Percentiles rank a stretch among this genome's conserved stretches.
These are phyloP conservation scores for Russula sp. DNA, from an alignment of 768 basidiomycete genomes.

Conservation along the genomic window DNA sequence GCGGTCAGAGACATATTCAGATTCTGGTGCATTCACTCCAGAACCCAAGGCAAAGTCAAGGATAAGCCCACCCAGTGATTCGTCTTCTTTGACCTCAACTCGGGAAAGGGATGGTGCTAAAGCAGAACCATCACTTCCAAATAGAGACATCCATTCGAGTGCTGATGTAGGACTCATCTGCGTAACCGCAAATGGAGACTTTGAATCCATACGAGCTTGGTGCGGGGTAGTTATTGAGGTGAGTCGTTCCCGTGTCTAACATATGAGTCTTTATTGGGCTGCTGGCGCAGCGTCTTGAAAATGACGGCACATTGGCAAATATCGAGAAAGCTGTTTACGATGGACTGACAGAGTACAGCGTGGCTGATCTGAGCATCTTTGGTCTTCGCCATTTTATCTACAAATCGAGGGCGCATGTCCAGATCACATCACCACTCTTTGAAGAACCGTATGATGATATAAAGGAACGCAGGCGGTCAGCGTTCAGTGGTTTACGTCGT, in stretches of 20 bases:
- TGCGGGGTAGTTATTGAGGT: conserved; percentile 61
- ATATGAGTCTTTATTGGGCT: neutral
- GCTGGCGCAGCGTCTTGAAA: conserved; percentile 49
- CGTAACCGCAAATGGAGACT: conserved; percentile 75
- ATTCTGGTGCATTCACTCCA: neutral
- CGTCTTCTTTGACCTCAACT: neutral
- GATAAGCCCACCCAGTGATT: neutral
- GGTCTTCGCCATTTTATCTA: conserved; percentile 93
- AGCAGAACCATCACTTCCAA: neutral
- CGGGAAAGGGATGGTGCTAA: neutral
- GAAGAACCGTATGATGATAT: conserved; percentile 74
- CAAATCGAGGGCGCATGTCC: conserved; percentile 84
- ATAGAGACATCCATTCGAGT: neutral
- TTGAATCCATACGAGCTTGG: conserved; percentile 76
- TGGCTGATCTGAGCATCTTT: conserved; percentile 75
- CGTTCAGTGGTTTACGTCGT: neutral
- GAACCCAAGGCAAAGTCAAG: conserved; percentile 10
- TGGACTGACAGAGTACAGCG: conserved; percentile 54
- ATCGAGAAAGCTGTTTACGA: conserved; percentile 42
- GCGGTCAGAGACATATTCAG: conserved; percentile 24
- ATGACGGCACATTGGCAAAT: conserved; percentile 48
- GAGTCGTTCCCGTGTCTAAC: conserved; percentile 14
- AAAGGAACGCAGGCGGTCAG: conserved; percentile 54
- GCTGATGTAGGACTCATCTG: conserved; percentile 54
- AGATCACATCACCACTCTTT: conserved; percentile 79